Evolutionary conservation across 805 yeast genomes (phyloP), one percentile per base, ranked within the genome.

Genomic region (Kazachstania kunashirensis): DNA sequence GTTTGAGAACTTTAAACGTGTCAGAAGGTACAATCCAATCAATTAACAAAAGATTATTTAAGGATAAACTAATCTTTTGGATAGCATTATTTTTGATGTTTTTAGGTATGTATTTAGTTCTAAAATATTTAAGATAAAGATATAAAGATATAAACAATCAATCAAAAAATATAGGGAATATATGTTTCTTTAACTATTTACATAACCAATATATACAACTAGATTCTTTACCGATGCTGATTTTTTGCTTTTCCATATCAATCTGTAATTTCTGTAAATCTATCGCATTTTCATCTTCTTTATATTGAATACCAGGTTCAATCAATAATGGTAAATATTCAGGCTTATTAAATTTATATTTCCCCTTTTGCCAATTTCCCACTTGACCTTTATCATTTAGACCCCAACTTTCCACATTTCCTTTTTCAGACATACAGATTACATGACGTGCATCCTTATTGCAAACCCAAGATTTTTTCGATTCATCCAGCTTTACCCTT

Each of bases 1-100:
- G 83, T 18, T 74, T 92, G 43, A 68, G 73, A 33, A 85, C 95
- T 1, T 67, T 92, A 41, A 96, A 96, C 5, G 81, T 92, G 1
- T 82, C 95, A 24, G 78, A 76, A 44, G 80, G 80, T 12, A 89
- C 97, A 2, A 85, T 92, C 32, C 67, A 81, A 38, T 68, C 71
- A 37, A 79, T 89, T 23, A 92, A 86, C 59, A 73, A 76, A 47
- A 71, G 95, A 38, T 89, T 94, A 9, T 74, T 72, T 47, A 80
- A 84, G 55, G 97, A 89, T 57, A 86, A 86, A 55, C 72, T 84
- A 68, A 63, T 92, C 21, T 92, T 92, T 53, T 86, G 82, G 69
- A 77, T 79, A 10, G 83, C 86, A 23, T 75, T 83, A 2, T 31
- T 70, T 2, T 46, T 79, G 21, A 70, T 84, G 59, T 53, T 88